Percentiles rank a stretch among this genome's conserved stretches.
These are phyloP conservation scores for Penicillium chermesinum DNA, from an alignment of 495 filamentous ascomycete species.

Conservation along the genomic window DNA sequence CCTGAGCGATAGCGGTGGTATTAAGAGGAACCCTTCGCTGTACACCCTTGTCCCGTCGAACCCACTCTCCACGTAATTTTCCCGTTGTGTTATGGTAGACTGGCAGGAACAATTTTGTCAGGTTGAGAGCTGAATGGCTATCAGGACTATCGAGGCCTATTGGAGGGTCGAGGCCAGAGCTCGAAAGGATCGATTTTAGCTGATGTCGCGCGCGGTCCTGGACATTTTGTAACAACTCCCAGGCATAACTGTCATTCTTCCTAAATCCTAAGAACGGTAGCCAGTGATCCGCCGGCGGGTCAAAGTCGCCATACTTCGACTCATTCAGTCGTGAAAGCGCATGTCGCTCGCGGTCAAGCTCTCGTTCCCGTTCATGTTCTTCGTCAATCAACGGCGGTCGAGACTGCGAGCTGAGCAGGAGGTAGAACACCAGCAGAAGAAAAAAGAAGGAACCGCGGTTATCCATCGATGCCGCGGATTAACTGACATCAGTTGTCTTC, in stretches of 20 bases:
- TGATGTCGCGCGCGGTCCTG: slow-evolving; percentile 51
- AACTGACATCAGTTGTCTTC: slow-evolving; percentile 24
- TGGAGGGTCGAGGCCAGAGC: slow-evolving; percentile 31
- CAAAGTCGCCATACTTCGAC: slow-evolving; percentile 70
- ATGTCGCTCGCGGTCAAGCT: slow-evolving; percentile 47
- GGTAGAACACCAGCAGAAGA: slow-evolving; percentile 45
- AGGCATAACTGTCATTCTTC: slow-evolving; percentile 67
- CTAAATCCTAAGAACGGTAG: slow-evolving; percentile 75
- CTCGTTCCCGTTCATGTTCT: slow-evolving; percentile 39
- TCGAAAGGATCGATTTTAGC: slow-evolving; percentile 39
- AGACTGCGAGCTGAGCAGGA: slow-evolving; percentile 43
- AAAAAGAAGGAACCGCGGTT: slow-evolving; percentile 47
- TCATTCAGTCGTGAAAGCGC: slow-evolving; percentile 63
- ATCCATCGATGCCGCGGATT: slow-evolving; percentile 40
- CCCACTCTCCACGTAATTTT: slow-evolving; percentile 69
- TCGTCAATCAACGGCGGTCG: slow-evolving; percentile 43
- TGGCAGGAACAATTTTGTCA: slow-evolving; percentile 40
- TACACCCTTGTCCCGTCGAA: slow-evolving; percentile 46
- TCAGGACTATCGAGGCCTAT: slow-evolving; percentile 34
- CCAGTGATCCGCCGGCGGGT: slow-evolving; percentile 53
- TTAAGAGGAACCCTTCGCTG: slow-evolving; percentile 43
- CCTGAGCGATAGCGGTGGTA: slow-evolving; percentile 42
- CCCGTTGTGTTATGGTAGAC: slow-evolving; percentile 82
- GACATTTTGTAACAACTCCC: slow-evolving; percentile 56
- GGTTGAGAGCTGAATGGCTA: slow-evolving; percentile 36